Base-by-base conservation (phyloP, 1,284 basidiomycete species). In the Flammula alnicola region DNA sequence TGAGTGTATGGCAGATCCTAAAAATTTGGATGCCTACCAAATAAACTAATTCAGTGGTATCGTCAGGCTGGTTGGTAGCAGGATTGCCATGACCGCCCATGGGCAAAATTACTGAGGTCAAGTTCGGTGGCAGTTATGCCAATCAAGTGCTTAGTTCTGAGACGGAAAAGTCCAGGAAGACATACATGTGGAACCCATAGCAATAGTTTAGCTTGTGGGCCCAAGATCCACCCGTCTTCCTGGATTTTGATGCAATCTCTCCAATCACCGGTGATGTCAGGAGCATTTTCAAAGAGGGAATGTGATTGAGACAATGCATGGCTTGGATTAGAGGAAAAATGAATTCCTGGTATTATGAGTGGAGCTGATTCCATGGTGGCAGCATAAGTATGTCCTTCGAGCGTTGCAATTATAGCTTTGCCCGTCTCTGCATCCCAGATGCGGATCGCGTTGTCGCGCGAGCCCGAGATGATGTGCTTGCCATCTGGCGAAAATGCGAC, bases 341-440 rank as follows among this genome's bases (percentile, higher is more conserved):
- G 14, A 16, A 20, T 19, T 32, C 11, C 8, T 19, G 27, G 30
- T 10, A n/a, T 14, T 1, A 25, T 25, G 3, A 17, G n/a, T n/a
- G 7, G 16, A 16, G 26, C 33, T 10, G 33, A 23, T 9, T 10
- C 16, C n/a, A 19, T 17, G 33, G 20, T 3, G 20, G 20, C 12
- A 1, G 12, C 11, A 26, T 16, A 4, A 20, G 23, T 27, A 30
- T 49, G 47, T 14, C 32, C 40, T 30, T 49, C 7, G 2, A 49
- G 19, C 14, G 32, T 23, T 10, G 16, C 17, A 29, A 19, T 14
- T 11, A 19, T 23, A 10, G 4, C 9, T 25, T 36, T 11, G 7
- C 45, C 50, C 2, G 32, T 52, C 11, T 41, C 17, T 7, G 37
- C 40, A 45, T 51, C 35, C 57, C 57, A 58, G 9, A 56, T 37